Base-by-base conservation (phyloP, 257 asterid species). In the Osmanthus fragrans region DNA sequence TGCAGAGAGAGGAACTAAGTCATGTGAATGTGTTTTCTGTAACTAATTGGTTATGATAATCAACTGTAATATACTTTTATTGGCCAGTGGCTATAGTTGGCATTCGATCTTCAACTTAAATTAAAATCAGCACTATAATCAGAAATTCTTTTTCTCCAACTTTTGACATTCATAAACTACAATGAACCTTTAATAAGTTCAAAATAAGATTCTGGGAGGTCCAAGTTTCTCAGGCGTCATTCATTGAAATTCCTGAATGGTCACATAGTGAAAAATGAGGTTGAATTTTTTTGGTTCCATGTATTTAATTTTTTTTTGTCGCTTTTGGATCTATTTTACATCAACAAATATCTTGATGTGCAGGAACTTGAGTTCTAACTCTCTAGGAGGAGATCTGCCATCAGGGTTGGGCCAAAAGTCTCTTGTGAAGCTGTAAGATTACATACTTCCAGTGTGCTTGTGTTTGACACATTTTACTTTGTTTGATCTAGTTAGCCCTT, bases 301-400 rank as follows among this genome's bases (percentile, higher is more conserved):
- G 25, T 12, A 37, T 33, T n/a, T 15, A 67, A 19, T n/a, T 71
- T 25, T 0, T 2, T 23, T 23, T 42, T 40, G 23, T 4, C 69
- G 75, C 18, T 69, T 13, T 23, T 65, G 8, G 34, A 67, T 66
- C 78, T 33, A 70, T 71, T 45, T 51, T 72, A 36, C 70, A 73
- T 36, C 18, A 73, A 23, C 37, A 73, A 60, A 54, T 76, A 21
- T 69, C 40, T 70, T 71, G 34, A 21, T 68, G 76, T 88, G 86
- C 95, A 94, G 98, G 91, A 94, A 94, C 81, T 80, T 93, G 85
- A 93, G 96, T 80, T 78, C 91, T 76, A 93, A 93, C 81, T 84
- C 94, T 72, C 75, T 93, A 82, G 94, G 91, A 33, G 93, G 97
- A 82, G 79, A 70, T 85, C 70, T 93, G 68, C 98, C 98, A 6